Evolutionary conservation across 331 rosid genomes (phyloP).

Genomic region (Telfairia occidentalis): DNA sequence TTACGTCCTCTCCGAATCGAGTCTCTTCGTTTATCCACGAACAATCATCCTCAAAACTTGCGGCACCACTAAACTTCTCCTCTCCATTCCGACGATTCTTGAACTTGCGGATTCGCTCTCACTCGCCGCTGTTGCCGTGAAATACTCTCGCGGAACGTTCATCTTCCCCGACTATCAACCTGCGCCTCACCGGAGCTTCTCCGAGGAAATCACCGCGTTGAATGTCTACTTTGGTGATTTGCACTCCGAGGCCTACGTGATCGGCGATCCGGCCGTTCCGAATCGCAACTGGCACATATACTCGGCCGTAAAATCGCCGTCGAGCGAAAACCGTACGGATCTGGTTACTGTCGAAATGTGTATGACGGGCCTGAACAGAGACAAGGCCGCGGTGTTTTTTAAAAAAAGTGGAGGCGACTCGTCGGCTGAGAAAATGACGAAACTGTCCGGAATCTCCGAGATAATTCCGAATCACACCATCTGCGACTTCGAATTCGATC

Average conservation of each 20-base stretch:
- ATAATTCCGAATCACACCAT: conserved; percentile 37
- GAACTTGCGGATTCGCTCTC: conserved; percentile 26
- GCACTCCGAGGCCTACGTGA: conserved; percentile 26
- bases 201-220: conserved; percentile 31
- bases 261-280: conserved; percentile 22
- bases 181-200: conserved; percentile 43
- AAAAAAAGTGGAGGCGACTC: conserved; percentile 19
- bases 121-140: conserved; percentile 30
- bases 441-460: conserved; percentile 26
- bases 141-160: conserved; percentile 49
- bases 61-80: conserved; percentile 46
- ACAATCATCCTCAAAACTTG: conserved; percentile 51
- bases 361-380: conserved; percentile 45
- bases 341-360: conserved; percentile 31
- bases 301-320: conserved; percentile 22
- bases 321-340: not conserved
- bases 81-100: conserved; percentile 32
- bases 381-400: conserved; percentile 37
- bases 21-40: conserved; percentile 38
- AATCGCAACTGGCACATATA: conserved; percentile 45
- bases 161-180: conserved; percentile 43
- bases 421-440: conserved; percentile 36
- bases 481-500: conserved; percentile 47
- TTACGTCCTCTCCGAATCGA: conserved; percentile 57
- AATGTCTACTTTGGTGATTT: conserved; percentile 32